phyloP scores from a whole-genome alignment of 116 monocot species.

The Posidonia oceanica region DNA sequence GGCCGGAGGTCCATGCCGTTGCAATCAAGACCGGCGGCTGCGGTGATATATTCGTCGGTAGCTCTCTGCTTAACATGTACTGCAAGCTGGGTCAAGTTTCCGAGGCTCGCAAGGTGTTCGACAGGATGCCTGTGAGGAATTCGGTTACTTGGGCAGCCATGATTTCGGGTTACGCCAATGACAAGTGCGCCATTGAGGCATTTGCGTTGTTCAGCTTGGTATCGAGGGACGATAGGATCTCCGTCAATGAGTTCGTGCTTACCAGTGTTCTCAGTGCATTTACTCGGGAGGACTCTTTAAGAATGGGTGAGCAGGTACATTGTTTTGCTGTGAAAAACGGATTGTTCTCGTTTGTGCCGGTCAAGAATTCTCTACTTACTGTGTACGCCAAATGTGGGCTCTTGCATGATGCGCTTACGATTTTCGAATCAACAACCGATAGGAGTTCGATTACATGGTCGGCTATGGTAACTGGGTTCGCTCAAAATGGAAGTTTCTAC shows the following conservation, averaged over 20 bases:
- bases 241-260: conserved; percentile 47
- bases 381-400: conserved; percentile 57
- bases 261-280: conserved; percentile 50
- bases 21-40: conserved; percentile 33
- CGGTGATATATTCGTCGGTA: conserved; percentile 39
- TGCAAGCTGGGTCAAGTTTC: conserved; percentile 27
- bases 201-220: conserved; percentile 41
- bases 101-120: conserved; percentile 60
- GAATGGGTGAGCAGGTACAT: conserved; percentile 45
- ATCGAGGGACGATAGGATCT: conserved; percentile 12
- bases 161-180: conserved; percentile 45
- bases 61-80: conserved; percentile 51
- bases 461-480: conserved; percentile 69
- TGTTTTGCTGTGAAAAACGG: conserved; percentile 34
- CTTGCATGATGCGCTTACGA: conserved; percentile 31
- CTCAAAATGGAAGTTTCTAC: conserved; percentile 43
- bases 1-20: conserved; percentile 37
- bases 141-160: conserved; percentile 58
- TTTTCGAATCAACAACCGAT: conserved; percentile 30
- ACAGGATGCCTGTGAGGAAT: conserved; percentile 45
- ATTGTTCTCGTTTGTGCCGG: conserved; percentile 32
- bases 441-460: conserved; percentile 76
- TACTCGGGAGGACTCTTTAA: conserved; percentile 16
- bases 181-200: conserved; percentile 23
- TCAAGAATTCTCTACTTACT: conserved; percentile 63